Conservation (phyloP, 2,329 filamentous ascomycete genomes). For the Hypomyces perniciosus region DNA sequence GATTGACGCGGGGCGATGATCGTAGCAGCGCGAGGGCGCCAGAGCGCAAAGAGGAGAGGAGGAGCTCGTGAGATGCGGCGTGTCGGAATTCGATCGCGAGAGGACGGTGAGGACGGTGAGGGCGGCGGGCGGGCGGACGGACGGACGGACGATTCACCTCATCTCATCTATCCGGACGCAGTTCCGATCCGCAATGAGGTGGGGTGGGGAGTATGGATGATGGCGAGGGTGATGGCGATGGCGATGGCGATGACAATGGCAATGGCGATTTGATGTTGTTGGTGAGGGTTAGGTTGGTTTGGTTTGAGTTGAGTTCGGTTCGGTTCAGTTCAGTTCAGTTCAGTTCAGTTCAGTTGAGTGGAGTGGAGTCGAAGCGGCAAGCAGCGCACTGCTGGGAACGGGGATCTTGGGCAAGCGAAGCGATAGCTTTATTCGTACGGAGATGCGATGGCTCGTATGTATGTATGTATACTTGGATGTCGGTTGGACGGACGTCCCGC, state of each 20-base stretch:
- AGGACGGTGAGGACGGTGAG: neutral
- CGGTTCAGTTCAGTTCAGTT: too few relatives aligned
- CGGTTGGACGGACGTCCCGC: neutral
- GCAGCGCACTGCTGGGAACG: neutral
- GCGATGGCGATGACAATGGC: too few relatives aligned
- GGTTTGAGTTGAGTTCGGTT: neutral
- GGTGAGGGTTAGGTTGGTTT: neutral
- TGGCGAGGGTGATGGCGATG: too few relatives aligned
- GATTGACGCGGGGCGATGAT: neutral
- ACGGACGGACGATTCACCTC: conserved; percentile 9
- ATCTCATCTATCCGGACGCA: conserved; percentile 12
- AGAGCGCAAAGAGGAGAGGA: conserved; percentile 10
- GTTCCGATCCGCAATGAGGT: neutral
- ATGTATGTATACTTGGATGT: neutral
- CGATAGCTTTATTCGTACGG: conserved; percentile 1
- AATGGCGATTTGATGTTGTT: neutral
- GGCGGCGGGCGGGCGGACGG: neutral
- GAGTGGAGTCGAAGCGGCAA: conserved; percentile 7
- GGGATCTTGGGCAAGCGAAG: neutral
- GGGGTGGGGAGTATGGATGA: neutral
- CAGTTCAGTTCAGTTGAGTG: neutral
- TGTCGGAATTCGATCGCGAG: neutral
- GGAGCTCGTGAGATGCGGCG: neutral
- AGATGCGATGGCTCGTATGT: neutral
- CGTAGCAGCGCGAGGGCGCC: neutral